Base-by-base conservation (phyloP, 345 rosid genomes). In the Brassica carinata region DNA sequence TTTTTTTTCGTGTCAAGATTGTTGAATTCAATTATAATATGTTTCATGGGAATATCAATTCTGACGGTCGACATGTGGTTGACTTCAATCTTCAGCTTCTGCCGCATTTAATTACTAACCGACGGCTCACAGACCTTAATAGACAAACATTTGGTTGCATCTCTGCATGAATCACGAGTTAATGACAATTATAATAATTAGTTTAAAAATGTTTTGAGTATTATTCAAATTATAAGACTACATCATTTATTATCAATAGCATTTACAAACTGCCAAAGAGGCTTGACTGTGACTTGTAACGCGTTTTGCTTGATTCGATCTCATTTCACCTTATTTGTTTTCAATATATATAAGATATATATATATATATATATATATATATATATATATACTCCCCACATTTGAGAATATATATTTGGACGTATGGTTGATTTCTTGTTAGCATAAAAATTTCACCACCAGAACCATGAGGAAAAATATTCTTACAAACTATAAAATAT, bases 41-140 rank as follows among this genome's bases (percentile, higher is more conserved):
- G 78, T 58, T 68, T 62, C 36, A 51, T 74, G 40, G 53, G n/a
- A 15, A 48, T 62, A 75, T 74, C 62, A 75, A 64, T 33, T 75
- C 19, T 8, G 83, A 29, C 79, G 79, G 79, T 80, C 61, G 76
- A 75, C 76, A 74, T 74, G 71, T 80, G 75, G n/a, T 74, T 80
- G 83, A 73, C 74, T 79, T 51, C 19, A 11, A 23, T 4, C 13
- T 65, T 38, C 17, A 51, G 18, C n/a, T 72, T 71, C 1, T 55
- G 45, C 40, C 5, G 30, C 78, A 30, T 61, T 79, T 59, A 59
- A 6, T 61, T 79, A 67, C 40, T 40, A 17, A 15, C 61, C 63
- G 55, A 73, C 78, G n/a, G 53, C 74, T 79, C 5, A 40, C 15
- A 40, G 19, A 10, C 55, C 73, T 26, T 5, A 7, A 1, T 10